These are phyloP conservation scores for Fusarium sp. DNA, from an alignment of 2,329 filamentous ascomycete species.

Conservation along the genomic window DNA sequence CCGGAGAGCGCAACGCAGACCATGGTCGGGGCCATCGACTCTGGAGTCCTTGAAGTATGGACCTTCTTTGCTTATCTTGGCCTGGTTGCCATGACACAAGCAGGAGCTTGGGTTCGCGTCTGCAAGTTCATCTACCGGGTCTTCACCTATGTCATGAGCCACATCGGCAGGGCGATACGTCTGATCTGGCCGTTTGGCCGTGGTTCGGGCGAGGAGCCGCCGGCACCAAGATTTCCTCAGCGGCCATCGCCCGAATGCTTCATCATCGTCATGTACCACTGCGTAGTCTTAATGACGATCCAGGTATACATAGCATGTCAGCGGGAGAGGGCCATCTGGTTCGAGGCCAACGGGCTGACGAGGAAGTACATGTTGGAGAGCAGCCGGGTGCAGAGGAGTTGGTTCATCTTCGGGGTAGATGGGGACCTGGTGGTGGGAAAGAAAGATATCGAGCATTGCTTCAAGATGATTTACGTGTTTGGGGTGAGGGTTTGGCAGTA, in stretches of 20 bases:
- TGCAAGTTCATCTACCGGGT: neutral
- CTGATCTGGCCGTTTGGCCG: neutral
- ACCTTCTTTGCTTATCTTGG: neutral
- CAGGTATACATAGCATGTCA: constrained; percentile 29
- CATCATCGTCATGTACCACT: constrained; percentile 2
- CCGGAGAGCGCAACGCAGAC: neutral
- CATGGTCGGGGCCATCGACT: neutral
- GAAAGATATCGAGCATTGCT: neutral
- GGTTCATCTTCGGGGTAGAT: constrained; percentile 13
- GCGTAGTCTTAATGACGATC: constrained; percentile 19
- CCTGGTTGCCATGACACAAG: neutral
- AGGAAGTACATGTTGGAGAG: constrained; percentile 41
- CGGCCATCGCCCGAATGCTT: neutral
- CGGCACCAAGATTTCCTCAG: neutral
- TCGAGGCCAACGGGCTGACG: constrained; percentile 45
- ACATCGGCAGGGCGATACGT: neutral
- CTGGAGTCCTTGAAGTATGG: neutral
- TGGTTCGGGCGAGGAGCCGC: neutral
- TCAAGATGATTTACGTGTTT: neutral
- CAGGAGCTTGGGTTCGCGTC: neutral
- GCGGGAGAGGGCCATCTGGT: constrained; percentile 44
- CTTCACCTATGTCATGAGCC: neutral
- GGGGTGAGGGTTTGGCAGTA: neutral
- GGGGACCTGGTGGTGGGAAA: neutral
- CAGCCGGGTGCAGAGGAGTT: constrained; percentile 3